These are phyloP conservation scores for Sporothrix pallida DNA, from an alignment of 2,329 filamentous ascomycete species.

Conservation along the genomic window DNA sequence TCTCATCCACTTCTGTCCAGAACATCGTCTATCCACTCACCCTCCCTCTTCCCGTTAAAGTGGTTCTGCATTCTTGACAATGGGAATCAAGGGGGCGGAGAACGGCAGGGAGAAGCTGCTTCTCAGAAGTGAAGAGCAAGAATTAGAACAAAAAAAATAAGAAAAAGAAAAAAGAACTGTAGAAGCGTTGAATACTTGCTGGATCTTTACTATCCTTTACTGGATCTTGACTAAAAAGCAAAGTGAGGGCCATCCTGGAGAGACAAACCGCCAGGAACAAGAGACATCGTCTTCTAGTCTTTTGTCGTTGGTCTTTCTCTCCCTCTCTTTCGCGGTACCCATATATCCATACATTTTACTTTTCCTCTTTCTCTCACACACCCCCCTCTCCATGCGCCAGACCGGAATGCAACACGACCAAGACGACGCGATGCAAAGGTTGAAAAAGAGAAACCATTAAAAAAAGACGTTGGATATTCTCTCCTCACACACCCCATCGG, in stretches of 20 bases:
- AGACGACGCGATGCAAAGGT: constrained; percentile 13
- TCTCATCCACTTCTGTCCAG: neutral
- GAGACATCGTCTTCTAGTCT: constrained; percentile 4
- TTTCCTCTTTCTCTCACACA: neutral
- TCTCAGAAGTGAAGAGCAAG: no score
- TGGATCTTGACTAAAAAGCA: neutral
- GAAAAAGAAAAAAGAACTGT: constrained; percentile 14
- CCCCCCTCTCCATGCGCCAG: neutral
- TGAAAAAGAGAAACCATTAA: constrained; percentile 1
- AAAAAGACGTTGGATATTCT: constrained; percentile 3
- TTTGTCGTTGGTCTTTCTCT: neutral
- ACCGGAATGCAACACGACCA: constrained; percentile 24
- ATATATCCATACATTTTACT: neutral
- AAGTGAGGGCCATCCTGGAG: neutral
- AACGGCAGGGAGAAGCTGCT: constrained; percentile 22
- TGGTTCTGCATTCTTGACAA: constrained; percentile 23
- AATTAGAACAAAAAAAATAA: no score
- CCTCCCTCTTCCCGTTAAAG: constrained; percentile 7
- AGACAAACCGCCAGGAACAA: constrained; percentile 28
- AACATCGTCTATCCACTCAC: no score
- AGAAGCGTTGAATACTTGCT: neutral
- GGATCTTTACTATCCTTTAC: neutral
- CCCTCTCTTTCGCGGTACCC: neutral
- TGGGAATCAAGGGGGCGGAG: constrained; percentile 22
- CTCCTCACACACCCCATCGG: constrained; percentile 2